phyloP scores from a whole-genome alignment of 2,329 filamentous ascomycete species.

The Sporothrix phasma region DNA sequence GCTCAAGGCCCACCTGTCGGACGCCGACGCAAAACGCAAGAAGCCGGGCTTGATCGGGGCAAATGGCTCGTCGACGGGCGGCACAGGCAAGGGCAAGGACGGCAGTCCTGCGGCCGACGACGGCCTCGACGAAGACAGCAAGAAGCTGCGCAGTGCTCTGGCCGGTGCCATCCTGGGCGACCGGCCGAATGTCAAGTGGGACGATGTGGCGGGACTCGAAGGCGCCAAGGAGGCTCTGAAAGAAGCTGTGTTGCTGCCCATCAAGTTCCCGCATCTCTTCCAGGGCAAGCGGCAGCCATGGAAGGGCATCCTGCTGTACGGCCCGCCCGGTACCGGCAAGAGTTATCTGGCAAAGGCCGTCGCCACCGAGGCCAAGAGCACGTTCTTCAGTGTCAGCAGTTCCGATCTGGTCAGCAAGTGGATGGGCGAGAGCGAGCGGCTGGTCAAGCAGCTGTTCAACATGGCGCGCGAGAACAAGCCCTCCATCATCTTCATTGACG shows the following conservation, averaged over 20 bases:
- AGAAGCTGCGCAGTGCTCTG: slow-evolving; percentile 87
- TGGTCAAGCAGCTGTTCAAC: slow-evolving; percentile 93
- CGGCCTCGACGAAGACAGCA: slow-evolving; percentile 74
- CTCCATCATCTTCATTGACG: slow-evolving; percentile 56
- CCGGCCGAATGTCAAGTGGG: slow-evolving; percentile 94
- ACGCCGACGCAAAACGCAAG: slow-evolving; percentile 60
- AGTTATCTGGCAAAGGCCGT: slow-evolving; percentile 96
- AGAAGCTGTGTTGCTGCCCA: slow-evolving; percentile 93
- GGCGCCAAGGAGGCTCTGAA: slow-evolving; percentile 93
- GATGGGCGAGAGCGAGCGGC: slow-evolving; percentile 99
- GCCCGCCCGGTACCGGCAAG: slow-evolving; percentile 93
- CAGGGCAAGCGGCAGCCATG: slow-evolving; percentile 93
- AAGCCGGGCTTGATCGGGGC: slow-evolving; percentile 63
- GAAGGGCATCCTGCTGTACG: slow-evolving; percentile 96
- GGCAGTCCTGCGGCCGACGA: slow-evolving; percentile 59
- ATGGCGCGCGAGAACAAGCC: slow-evolving; percentile 98
- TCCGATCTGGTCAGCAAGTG: slow-evolving; percentile 97
- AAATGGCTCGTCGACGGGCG: slow-evolving; percentile 56
- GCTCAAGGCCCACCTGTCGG: slow-evolving; percentile 79
- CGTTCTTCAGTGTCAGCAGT: slow-evolving; percentile 97
- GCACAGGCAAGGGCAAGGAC: slow-evolving; percentile 51
- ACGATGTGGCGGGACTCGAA: slow-evolving; percentile 93
- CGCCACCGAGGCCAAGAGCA: slow-evolving; percentile 96
- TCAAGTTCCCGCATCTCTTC: slow-evolving; percentile 96
- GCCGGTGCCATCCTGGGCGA: slow-evolving; percentile 89